These are phyloP conservation scores for Teratosphaeria destructans DNA, from an alignment of 2,329 filamentous ascomycete genomes.

Conservation along the genomic window DNA sequence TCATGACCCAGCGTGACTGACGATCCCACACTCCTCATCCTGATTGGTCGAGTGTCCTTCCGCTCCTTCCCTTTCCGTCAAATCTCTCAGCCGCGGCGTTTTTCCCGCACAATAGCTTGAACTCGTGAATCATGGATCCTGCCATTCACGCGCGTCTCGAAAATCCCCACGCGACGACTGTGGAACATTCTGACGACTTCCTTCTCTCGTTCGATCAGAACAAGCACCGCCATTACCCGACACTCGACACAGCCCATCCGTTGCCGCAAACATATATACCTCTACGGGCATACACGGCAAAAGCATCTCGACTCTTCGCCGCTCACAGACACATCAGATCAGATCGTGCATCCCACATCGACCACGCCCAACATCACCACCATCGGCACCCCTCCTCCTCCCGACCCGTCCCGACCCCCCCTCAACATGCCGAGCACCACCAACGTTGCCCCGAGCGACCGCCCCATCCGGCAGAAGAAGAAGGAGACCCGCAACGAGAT, in stretches of 20 bases:
- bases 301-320: not conserved
- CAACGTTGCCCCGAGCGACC: not conserved
- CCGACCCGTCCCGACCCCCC: not conserved
- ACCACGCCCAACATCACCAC: not conserved
- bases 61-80: not conserved
- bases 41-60: not conserved
- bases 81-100: not conserved
- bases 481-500: not conserved
- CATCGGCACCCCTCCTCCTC: not conserved
- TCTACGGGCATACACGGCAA: not conserved
- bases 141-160: not conserved
- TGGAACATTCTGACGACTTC: not conserved
- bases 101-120: not conserved
- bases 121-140: not conserved
- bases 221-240: not conserved
- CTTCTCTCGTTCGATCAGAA: not conserved
- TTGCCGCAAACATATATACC: not conserved
- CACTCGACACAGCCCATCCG: not conserved
- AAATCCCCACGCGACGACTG: not conserved
- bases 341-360: not conserved
- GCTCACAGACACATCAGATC: not conserved
- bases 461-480: not conserved
- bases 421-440: not conserved
- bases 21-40: not conserved
- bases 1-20: not conserved